Conservation (phyloP, 2,329 filamentous ascomycete genomes). For the Colletotrichum falcatum region DNA sequence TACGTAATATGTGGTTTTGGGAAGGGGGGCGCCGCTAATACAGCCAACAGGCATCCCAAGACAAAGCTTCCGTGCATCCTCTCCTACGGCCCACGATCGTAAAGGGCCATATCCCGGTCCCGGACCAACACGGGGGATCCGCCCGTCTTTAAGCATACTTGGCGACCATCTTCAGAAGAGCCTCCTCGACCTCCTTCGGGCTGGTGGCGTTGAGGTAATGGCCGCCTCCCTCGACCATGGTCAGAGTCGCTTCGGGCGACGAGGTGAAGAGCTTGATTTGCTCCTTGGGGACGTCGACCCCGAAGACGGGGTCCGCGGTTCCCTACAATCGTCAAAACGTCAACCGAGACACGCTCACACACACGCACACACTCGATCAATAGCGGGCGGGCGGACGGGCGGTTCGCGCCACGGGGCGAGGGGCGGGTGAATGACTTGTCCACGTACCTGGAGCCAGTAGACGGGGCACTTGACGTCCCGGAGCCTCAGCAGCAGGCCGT, state of each 20-base stretch:
- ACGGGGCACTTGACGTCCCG: constrained; percentile 63
- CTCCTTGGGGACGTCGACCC: constrained; percentile 54
- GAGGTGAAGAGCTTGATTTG: constrained; percentile 64
- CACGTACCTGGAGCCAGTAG: constrained; percentile 63
- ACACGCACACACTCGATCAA: no score
- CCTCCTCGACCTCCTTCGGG: constrained; percentile 58
- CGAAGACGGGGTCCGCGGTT: constrained; percentile 58
- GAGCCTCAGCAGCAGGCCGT: constrained; percentile 60
- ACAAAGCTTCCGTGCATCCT: constrained; percentile 15
- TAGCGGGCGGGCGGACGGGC: not conserved
- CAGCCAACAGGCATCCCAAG: not conserved
- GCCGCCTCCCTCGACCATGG: constrained; percentile 57
- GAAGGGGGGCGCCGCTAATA: not conserved
- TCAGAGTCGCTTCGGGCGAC: constrained; percentile 57
- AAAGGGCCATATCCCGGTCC: constrained; percentile 11
- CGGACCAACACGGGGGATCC: not conserved
- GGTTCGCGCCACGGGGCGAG: constrained; percentile 22
- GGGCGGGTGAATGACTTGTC: not conserved
- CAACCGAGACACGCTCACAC: constrained; percentile 1
- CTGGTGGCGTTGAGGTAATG: constrained; percentile 64
- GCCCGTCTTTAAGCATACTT: constrained; percentile 45
- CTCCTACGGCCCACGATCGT: constrained; percentile 21
- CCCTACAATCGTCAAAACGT: constrained; percentile 53
- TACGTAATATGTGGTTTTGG: no score
- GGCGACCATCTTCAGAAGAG: constrained; percentile 57